Evolutionary conservation across 257 asterid species (phyloP).

Genomic region (Solanum ahanhuiri): DNA sequence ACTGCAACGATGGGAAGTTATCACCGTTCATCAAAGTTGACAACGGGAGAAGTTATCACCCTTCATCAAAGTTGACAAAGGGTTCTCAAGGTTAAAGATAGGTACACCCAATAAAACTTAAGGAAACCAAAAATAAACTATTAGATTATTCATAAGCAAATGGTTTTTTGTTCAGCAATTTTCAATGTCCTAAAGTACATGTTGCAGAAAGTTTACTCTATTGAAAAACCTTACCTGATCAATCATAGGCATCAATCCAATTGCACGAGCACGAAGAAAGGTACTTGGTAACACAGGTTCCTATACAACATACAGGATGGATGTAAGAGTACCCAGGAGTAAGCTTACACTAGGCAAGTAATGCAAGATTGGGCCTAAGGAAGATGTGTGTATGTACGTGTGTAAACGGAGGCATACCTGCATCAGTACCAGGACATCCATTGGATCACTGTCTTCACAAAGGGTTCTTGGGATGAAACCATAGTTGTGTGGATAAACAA

Average conservation of each 20-base stretch:
- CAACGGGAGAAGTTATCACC: background rate
- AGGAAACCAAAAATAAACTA: background rate
- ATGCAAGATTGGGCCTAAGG: background rate
- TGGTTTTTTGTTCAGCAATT: background rate
- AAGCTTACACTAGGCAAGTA: background rate
- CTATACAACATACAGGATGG: conserved; percentile 12
- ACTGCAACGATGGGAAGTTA: background rate
- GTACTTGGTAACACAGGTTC: conserved; percentile 87
- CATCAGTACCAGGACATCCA: conserved; percentile 84
- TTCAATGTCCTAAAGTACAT: background rate
- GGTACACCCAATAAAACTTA: background rate
- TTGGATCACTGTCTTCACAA: conserved; percentile 87
- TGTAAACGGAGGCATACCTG: conserved; percentile 38
- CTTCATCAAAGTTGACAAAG: background rate
- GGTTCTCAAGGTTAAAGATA: background rate
- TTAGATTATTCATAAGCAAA: background rate
- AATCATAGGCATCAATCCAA: conserved; percentile 98
- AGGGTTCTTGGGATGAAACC: conserved; percentile 88
- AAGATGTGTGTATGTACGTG: background rate
- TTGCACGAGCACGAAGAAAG: conserved; percentile 89
- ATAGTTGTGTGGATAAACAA: conserved; percentile 91
- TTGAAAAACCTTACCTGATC: conserved; percentile 51
- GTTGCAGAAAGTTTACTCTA: background rate
- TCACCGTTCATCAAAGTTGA: background rate
- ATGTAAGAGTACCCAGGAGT: background rate